Evolutionary conservation across 805 yeast genomes (phyloP).

Genomic region (Wickerhamiella domercqiae): DNA sequence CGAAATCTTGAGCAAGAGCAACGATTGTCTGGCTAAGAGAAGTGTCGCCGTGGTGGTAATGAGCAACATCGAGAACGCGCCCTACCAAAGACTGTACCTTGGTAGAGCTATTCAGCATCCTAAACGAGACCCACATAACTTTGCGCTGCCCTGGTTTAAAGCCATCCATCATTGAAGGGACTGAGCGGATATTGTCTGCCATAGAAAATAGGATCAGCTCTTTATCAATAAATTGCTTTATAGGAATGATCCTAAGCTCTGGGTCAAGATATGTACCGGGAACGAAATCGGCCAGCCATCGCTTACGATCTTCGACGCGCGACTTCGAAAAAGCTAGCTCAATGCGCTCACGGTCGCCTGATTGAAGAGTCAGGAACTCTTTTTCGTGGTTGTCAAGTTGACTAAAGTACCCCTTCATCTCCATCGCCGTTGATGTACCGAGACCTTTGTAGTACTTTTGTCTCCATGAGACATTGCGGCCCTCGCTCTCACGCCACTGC

Average conservation of each 20-base stretch:
- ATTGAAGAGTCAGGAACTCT: slow-evolving; percentile 65
- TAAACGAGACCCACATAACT: slow-evolving; percentile 75
- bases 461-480: slow-evolving; percentile 60
- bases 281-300: slow-evolving; percentile 79
- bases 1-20: slow-evolving; percentile 87
- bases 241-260: slow-evolving; percentile 58
- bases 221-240: slow-evolving; percentile 84
- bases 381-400: slow-evolving; percentile 77
- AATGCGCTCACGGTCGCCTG: slow-evolving; percentile 53
- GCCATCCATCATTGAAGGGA: slow-evolving; percentile 89
- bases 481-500: slow-evolving; percentile 77
- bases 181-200: slow-evolving; percentile 93
- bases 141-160: slow-evolving; percentile 95
- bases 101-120: slow-evolving; percentile 59
- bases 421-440: slow-evolving; percentile 80
- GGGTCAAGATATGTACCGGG: slow-evolving; percentile 92
- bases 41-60: slow-evolving; percentile 90
- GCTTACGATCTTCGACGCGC: slow-evolving; percentile 93
- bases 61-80: slow-evolving; percentile 74
- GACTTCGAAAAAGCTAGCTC: slow-evolving; percentile 90
- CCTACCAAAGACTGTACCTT: slow-evolving; percentile 88
- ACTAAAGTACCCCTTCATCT: slow-evolving; percentile 77
- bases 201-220: slow-evolving; percentile 87
- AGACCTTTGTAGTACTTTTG: slow-evolving; percentile 96
- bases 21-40: slow-evolving; percentile 80